Percentiles rank a stretch among this genome's conserved stretches.
These are phyloP conservation scores for Onygenales sp. DNA, from an alignment of 2,329 filamentous ascomycete species.

Conservation along the genomic window DNA sequence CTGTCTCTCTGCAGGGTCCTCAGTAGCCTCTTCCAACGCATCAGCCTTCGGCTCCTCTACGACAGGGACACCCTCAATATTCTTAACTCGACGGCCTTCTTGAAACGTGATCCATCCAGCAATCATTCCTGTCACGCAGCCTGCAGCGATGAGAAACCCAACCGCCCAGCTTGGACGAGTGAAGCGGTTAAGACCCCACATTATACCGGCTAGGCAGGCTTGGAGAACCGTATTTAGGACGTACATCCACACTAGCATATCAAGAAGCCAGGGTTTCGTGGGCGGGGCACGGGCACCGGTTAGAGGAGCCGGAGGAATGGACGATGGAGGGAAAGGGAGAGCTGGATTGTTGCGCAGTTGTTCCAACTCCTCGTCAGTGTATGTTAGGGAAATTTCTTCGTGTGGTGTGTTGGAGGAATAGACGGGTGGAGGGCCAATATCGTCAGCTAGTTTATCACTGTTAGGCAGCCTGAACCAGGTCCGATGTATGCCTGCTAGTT, in stretches of 20 bases:
- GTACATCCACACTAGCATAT: slow-evolving; percentile 70
- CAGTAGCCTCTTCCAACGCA: background rate
- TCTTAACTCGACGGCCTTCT: slow-evolving; percentile 64
- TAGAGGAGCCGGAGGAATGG: slow-evolving; percentile 57
- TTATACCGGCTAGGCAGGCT: slow-evolving; percentile 61
- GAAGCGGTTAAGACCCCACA: slow-evolving; percentile 71
- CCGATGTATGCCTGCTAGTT: slow-evolving; percentile 63
- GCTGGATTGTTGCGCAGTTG: slow-evolving; percentile 40
- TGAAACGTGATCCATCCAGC: slow-evolving; percentile 62
- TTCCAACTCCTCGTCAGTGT: slow-evolving; percentile 41
- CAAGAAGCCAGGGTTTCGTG: slow-evolving; percentile 64
- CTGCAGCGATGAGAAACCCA: slow-evolving; percentile 67
- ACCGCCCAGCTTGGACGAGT: slow-evolving; percentile 71
- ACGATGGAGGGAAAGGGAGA: slow-evolving; percentile 55
- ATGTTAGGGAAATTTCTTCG: slow-evolving; percentile 1
- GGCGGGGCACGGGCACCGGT: slow-evolving; percentile 61
- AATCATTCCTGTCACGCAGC: slow-evolving; percentile 57
- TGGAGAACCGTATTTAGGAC: slow-evolving; percentile 73
- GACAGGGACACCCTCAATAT: slow-evolving; percentile 60
- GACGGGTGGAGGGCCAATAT: slow-evolving; percentile 15
- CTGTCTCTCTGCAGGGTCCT: background rate
- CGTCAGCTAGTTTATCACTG: slow-evolving; percentile 47
- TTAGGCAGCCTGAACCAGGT: slow-evolving; percentile 66
- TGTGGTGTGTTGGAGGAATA: slow-evolving; percentile 13
- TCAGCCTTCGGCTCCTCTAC: slow-evolving; percentile 38